Evolutionary conservation across 2,329 filamentous ascomycete species (phyloP), one percentile per base, ranked within the genome.

Genomic region (Escovopsis sp.): DNA sequence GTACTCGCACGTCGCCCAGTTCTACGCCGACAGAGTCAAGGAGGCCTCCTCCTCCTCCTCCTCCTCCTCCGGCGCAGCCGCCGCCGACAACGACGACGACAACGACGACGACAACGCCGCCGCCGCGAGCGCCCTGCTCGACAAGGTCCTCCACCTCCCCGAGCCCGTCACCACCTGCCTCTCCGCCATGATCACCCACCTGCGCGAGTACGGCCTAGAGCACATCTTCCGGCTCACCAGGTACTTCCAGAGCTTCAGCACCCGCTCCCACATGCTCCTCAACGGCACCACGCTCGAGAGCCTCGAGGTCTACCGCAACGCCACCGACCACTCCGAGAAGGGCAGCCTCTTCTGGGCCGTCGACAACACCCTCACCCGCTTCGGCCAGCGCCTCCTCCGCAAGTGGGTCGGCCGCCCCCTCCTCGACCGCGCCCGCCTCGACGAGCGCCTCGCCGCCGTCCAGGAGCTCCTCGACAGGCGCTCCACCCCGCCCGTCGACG

Each of bases 211-310:
- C 57, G 87, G 87, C 1, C 70, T 98, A 15, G 83, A 96, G 59
- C 87, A 96, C 64, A 85, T 98, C 41, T 94, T 98, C 52, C 83
- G 94, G 53, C 66, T 98, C 35, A 96, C 91, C 2, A 94, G 94
- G 53, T 94, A 96, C 63, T 98, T 98, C 55, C 82, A 94, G 51
- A 86, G 87, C 2, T 98, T 98, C 63, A 94, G 84, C 51, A 85
- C 88, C 7, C 72, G 88, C 32, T 88, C 89, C 12, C 88, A 96
- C 55, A 96, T 98, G 91, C 69, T 96, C 4, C 68, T 98, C 45
- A 95, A 93, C 55, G 91, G 89, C 36, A 98, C 94, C 42, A 95
- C 89, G 0, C 66, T 98, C 32, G 89, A 86, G 39, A 94, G 86
- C 53, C 71, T 98, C 11, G 91, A 98, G 57, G 86, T 98, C 2